Evolutionary conservation across 1,284 basidiomycete species (phyloP).

Genomic region (Abortiporus biennis): DNA sequence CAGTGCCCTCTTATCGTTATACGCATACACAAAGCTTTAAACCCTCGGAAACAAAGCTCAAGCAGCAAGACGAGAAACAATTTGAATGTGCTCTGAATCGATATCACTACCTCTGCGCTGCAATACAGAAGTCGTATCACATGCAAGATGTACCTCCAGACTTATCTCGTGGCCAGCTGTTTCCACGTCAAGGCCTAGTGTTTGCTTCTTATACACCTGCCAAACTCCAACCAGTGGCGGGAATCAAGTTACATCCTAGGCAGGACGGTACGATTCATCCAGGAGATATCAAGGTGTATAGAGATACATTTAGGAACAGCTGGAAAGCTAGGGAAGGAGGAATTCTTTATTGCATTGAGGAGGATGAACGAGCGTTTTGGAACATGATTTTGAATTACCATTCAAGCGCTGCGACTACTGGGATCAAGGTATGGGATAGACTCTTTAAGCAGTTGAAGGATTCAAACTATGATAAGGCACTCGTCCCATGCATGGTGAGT

Average conservation of each 20-base stretch:
- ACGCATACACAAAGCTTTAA: background rate
- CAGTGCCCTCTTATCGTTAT: too few relatives aligned
- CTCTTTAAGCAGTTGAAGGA: constrained; percentile 14
- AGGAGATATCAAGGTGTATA: constrained; percentile 16
- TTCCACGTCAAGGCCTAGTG: constrained; percentile 8
- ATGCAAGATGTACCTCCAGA: constrained; percentile 5
- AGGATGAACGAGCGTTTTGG: constrained; percentile 14
- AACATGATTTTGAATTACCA: constrained; percentile 20
- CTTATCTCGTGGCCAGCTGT: constrained; percentile 4
- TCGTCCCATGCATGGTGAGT: constrained; percentile 20
- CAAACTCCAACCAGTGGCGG: constrained; percentile 11
- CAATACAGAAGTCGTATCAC: constrained; percentile 5
- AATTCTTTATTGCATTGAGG: constrained; percentile 12
- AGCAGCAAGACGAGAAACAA: constrained; percentile 7
- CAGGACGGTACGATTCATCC: constrained; percentile 18
- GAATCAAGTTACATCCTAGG: constrained; percentile 17
- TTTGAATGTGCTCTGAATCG: constrained; percentile 6
- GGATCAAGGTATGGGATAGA: constrained; percentile 15
- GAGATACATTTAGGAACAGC: constrained; percentile 5
- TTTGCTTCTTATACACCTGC: constrained; percentile 10
- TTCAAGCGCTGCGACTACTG: constrained; percentile 15
- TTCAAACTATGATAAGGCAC: constrained; percentile 10
- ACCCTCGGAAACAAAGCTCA: background rate
- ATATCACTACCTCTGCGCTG: constrained; percentile 14
- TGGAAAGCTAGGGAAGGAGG: constrained; percentile 19